Evolutionary conservation across 2,329 filamentous ascomycete species (phyloP).

Genomic region (Sclerotinia glacialis): DNA sequence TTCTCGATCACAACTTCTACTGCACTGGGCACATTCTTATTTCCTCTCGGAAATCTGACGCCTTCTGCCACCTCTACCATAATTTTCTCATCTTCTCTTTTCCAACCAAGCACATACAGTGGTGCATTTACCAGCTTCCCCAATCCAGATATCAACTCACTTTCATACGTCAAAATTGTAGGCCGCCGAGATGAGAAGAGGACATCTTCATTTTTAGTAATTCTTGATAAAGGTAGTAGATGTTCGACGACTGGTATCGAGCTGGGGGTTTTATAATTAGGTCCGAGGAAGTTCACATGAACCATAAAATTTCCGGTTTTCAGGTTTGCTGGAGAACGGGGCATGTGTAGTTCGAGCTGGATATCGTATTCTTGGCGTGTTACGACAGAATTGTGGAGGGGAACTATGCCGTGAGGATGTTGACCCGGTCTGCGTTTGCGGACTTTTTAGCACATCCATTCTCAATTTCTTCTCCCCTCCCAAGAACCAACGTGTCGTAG

Average conservation of each 20-base stretch:
- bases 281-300: conserved; percentile 65
- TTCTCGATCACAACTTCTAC: conserved; percentile 46
- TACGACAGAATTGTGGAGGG: conserved; percentile 51
- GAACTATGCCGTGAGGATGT: conserved; percentile 38
- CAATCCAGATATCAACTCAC: conserved; percentile 62
- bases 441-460: neutral
- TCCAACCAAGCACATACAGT: conserved; percentile 66
- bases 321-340: conserved; percentile 73
- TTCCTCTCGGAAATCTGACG: conserved; percentile 56
- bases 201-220: conserved; percentile 36
- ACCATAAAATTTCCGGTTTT: conserved; percentile 93
- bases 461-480: too few species aligned
- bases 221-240: conserved; percentile 8
- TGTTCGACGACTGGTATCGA: conserved; percentile 33
- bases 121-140: conserved; percentile 62
- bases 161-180: conserved; percentile 74
- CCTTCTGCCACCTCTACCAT: conserved; percentile 70
- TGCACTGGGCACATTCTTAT: conserved; percentile 47
- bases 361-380: conserved; percentile 83
- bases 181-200: conserved; percentile 68
- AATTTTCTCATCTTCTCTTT: conserved; percentile 61
- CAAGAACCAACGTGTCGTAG: too few species aligned
- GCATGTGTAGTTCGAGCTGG: conserved; percentile 69
- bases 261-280: conserved; percentile 41
- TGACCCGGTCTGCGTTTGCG: conserved; percentile 41